phyloP scores from a whole-genome alignment of 169 alveolate genomes.

The Amoebophrya sp. region DNA sequence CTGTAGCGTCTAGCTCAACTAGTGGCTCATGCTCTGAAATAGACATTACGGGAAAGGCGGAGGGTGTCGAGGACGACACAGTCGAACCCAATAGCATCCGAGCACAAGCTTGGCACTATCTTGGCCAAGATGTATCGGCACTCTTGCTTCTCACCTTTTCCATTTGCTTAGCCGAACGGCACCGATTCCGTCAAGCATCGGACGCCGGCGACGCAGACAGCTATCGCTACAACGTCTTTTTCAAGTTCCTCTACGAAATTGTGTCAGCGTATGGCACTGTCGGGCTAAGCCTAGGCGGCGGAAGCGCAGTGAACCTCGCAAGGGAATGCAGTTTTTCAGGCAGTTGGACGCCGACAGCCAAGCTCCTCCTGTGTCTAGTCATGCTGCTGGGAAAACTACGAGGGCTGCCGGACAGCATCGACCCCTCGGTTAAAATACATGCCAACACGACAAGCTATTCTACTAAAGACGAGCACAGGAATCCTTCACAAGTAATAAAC shows the following conservation, averaged over 20 bases:
- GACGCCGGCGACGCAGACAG: no score
- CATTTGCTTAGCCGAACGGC: not conserved
- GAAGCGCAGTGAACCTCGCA: not conserved
- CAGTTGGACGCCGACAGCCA: not conserved
- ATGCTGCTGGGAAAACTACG: not conserved
- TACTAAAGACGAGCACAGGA: no score
- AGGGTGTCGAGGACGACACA: not conserved
- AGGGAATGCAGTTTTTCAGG: not conserved
- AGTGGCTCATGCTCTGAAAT: no score
- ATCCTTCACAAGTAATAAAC: no score
- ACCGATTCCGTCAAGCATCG: no score
- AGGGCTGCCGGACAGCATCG: conserved; percentile 5
- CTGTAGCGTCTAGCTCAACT: no score
- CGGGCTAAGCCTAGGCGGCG: not conserved
- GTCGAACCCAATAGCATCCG: not conserved
- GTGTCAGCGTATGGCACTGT: not conserved
- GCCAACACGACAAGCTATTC: no score
- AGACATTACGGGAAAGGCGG: not conserved
- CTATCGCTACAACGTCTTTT: not conserved
- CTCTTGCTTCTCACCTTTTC: not conserved
- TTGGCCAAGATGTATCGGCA: not conserved
- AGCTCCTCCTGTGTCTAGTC: not conserved
- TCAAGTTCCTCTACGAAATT: not conserved
- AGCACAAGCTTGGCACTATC: not conserved
- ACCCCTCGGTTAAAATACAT: not conserved